Evolutionary conservation across 352 stramenopile species (phyloP), one percentile per base, ranked within the genome.

Genomic region (Phytophthora sojae): DNA sequence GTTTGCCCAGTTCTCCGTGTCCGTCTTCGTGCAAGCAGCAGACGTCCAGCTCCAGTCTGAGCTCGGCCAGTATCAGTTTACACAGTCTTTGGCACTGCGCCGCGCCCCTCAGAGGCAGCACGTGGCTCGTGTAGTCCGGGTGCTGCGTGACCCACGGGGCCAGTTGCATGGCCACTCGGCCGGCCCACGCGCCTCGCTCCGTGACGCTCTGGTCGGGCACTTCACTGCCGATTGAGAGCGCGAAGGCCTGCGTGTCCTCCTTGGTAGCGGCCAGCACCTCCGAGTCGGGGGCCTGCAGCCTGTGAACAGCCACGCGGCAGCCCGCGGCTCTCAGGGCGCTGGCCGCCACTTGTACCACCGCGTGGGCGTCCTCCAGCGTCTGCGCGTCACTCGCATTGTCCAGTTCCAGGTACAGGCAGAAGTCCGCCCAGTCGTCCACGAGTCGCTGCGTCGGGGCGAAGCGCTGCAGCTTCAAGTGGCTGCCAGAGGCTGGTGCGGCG

Each of bases 31-130:
- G 21, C 77, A 67, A 19, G 25, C 68, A 61, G 25, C 66, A 75
- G 11, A 92, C 69, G 37, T 90, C 77, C 26, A 80, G 51, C 26
- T 81, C 67, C 0, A 89, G 53, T 15, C 68, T 64, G 8, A 69
- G 71, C 58, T 92, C 82, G 0, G 71, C 79, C 17, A 90, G 57
- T 23, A 90, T 81, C 6, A 90, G 56, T 42, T 80, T 75, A 51
- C 80, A 84, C 53, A 92, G 75, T 55, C 88, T 73, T 67, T 92
- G 84, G 25, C 82, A 83, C 25, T 86, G 82, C 0, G 84, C 84
- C 1, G 71, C 70, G 3, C 84, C 84, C 9, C 67, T 69, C 4
- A 92, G 67, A 14, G 84, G 73, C 21, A 79, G 39, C 12, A 92
- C 80, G 42, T 86, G 80, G 45, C 80, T 67, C 0, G 25, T 52